Evolutionary conservation across 129 eudicot species (phyloP).

Genomic region (Glebionis coronaria): DNA sequence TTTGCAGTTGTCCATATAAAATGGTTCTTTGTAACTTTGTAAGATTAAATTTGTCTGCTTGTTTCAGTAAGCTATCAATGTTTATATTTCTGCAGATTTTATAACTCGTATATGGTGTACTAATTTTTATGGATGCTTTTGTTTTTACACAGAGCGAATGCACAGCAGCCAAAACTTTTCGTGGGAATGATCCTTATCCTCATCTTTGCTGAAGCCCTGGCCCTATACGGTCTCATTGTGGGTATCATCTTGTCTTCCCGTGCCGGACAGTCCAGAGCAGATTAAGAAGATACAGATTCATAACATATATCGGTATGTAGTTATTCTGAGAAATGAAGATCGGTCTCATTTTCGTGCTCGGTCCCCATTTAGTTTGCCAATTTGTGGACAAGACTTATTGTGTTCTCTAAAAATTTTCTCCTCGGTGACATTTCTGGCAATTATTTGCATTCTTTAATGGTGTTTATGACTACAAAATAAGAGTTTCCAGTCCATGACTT

Average conservation of each 20-base stretch:
- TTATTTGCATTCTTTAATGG: slow-evolving; percentile 29
- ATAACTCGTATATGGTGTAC: too few relatives aligned
- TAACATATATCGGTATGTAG: slow-evolving; percentile 17
- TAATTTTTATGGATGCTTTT: too few relatives aligned
- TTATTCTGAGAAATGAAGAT: slow-evolving; percentile 25
- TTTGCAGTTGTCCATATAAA: too few relatives aligned
- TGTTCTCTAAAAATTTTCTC: slow-evolving; percentile 1
- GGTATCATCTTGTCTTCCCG: slow-evolving; percentile 75
- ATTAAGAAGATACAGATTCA: slow-evolving; percentile 33
- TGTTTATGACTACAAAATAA: slow-evolving; percentile 29
- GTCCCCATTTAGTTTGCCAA: slow-evolving; percentile 21
- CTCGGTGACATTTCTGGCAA: slow-evolving; percentile 25
- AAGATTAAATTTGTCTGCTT: too few relatives aligned
- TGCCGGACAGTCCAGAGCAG: slow-evolving; percentile 77
- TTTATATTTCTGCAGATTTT: too few relatives aligned
- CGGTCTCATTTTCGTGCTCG: slow-evolving; percentile 11
- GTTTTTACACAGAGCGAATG: slow-evolving; percentile 53
- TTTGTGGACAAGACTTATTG: slow-evolving; percentile 22
- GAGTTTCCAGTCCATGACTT: slow-evolving; percentile 8
- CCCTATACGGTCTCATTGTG: slow-evolving; percentile 62
- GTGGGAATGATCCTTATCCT: slow-evolving; percentile 77
- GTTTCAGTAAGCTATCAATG: too few relatives aligned
- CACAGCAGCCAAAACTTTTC: slow-evolving; percentile 68
- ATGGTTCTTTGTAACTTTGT: too few relatives aligned
- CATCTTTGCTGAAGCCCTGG: slow-evolving; percentile 68